Conservation (phyloP, 768 basidiomycete species). For the Leucogyrophana mollusca region DNA sequence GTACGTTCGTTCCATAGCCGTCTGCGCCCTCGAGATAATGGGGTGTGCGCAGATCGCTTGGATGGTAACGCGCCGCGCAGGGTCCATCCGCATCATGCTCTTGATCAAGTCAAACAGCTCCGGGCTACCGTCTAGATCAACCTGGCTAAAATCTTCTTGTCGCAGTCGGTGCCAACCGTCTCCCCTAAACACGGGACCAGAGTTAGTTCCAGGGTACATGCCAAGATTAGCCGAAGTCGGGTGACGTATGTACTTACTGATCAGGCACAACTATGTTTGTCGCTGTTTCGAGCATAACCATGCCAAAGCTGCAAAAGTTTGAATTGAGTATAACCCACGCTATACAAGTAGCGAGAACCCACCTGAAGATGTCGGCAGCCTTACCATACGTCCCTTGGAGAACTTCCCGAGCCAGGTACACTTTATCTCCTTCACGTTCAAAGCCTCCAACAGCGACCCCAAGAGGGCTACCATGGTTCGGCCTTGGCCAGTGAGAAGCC, state of each 20-base stretch:
- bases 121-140: constrained; percentile 65
- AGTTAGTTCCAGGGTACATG: constrained; percentile 13
- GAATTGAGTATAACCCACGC: constrained; percentile 8
- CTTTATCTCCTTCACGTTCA: constrained; percentile 95
- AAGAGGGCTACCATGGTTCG: constrained; percentile 32
- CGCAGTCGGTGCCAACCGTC: constrained; percentile 93
- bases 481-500: constrained; percentile 90
- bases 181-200: constrained; percentile 57
- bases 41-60: constrained; percentile 58
- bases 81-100: constrained; percentile 77
- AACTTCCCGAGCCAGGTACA: constrained; percentile 96
- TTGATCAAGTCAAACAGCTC: constrained; percentile 68
- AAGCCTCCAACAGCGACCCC: constrained; percentile 49
- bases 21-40: constrained; percentile 62
- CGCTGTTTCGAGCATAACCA: constrained; percentile 93
- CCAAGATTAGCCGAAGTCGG: constrained; percentile 10
- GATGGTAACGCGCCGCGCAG: constrained; percentile 55
- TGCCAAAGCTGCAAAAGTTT: constrained; percentile 70
- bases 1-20: constrained; percentile 57
- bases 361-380: constrained; percentile 98
- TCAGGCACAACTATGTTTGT: constrained; percentile 97
- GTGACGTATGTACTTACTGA: constrained; percentile 61
- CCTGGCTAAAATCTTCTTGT: constrained; percentile 86
- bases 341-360: constrained; percentile 27
- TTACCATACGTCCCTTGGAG: constrained; percentile 88